These are phyloP conservation scores for Aspergillus sojae DNA, from an alignment of 2,329 filamentous ascomycete genomes.

Conservation along the genomic window DNA sequence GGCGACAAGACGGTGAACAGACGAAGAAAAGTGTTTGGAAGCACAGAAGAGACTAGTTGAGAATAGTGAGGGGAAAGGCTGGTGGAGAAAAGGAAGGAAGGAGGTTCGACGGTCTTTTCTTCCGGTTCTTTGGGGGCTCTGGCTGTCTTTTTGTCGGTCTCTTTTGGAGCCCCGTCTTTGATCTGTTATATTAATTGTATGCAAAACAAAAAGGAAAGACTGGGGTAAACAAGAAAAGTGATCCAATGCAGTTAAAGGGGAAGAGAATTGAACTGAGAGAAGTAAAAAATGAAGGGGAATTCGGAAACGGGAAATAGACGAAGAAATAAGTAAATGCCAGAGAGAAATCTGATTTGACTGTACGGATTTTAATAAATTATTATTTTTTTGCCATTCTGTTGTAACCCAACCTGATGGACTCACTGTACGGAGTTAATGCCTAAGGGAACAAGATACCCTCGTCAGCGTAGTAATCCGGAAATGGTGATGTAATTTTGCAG, in stretches of 20 bases:
- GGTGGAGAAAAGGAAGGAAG: neutral
- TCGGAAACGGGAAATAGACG: neutral
- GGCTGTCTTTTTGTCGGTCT: neutral
- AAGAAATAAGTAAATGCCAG: neutral
- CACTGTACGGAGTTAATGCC: neutral
- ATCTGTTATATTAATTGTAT: neutral
- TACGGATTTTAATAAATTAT: neutral
- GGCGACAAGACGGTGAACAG: slow-evolving; percentile 1
- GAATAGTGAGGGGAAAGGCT: slow-evolving; percentile 1
- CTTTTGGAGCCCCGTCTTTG: neutral
- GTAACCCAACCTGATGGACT: neutral
- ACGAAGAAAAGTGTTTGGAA: slow-evolving; percentile 5
- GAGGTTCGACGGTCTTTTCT: neutral
- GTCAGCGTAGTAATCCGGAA: neutral
- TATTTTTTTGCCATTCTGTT: neutral
- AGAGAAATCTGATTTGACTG: neutral
- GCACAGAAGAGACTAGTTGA: slow-evolving; percentile 1
- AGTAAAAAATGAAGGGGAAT: neutral
- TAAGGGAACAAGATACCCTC: neutral
- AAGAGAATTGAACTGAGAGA: neutral
- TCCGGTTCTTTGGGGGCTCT: neutral
- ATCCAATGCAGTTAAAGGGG: neutral
- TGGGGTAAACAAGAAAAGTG: neutral
- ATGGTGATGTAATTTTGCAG: slow-evolving; percentile 4
- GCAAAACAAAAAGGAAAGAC: neutral